Conservation (phyloP, 352 stramenopile species). For the Globisporangium okanoganense region DNA sequence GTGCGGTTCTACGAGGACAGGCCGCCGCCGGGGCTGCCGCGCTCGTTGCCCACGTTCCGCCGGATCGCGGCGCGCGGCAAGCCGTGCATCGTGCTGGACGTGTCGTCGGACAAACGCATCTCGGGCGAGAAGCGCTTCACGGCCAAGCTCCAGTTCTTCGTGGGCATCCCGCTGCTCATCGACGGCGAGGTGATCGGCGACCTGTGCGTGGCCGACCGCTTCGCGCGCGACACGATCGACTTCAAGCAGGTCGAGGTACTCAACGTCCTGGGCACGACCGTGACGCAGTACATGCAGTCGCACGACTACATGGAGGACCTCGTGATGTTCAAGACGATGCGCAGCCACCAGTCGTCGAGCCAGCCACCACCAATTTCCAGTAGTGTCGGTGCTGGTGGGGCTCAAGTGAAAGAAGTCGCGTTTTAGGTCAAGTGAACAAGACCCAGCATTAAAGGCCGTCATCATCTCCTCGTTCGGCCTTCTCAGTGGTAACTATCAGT, state of each 20-base stretch:
- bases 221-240: constrained; percentile 76
- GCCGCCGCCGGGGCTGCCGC: constrained; percentile 48
- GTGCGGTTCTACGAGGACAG: constrained; percentile 75
- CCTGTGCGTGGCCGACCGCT: constrained; percentile 78
- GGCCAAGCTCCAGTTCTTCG: constrained; percentile 86
- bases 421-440: constrained; percentile 40
- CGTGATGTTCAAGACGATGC: constrained; percentile 54
- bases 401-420: constrained; percentile 69
- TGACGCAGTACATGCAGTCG: constrained; percentile 88
- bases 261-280: constrained; percentile 83
- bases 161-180: constrained; percentile 81
- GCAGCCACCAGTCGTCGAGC: constrained; percentile 14
- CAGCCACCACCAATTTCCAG: too few relatives aligned
- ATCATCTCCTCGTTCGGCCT: too few relatives aligned
- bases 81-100: constrained; percentile 85
- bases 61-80: constrained; percentile 82
- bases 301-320: constrained; percentile 77
- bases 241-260: constrained; percentile 84
- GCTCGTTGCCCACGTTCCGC: constrained; percentile 82
- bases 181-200: constrained; percentile 85
- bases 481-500: constrained; percentile 7
- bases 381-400: too few relatives aligned
- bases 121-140: constrained; percentile 80
- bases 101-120: constrained; percentile 86
- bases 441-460: not conserved